These are phyloP conservation scores for Verruconis gallopava DNA, from an alignment of 2,329 filamentous ascomycete species.

Conservation along the genomic window DNA sequence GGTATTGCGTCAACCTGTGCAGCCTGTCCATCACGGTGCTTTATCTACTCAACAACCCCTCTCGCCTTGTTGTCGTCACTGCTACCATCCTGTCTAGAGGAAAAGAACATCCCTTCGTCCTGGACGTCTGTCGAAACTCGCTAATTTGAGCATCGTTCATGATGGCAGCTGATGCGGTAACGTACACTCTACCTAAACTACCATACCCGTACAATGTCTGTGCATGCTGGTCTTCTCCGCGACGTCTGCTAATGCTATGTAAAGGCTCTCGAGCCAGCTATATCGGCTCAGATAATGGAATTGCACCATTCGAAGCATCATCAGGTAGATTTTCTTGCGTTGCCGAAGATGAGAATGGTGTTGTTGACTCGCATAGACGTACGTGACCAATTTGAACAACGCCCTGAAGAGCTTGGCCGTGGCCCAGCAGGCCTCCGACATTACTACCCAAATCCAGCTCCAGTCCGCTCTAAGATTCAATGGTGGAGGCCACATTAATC, in stretches of 20 bases:
- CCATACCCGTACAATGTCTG: constrained; percentile 60
- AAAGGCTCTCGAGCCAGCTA: constrained; percentile 58
- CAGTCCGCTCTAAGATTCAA: constrained; percentile 71
- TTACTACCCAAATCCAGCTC: constrained; percentile 52
- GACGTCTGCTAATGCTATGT: not conserved
- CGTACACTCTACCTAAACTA: constrained; percentile 50
- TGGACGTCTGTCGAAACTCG: no score
- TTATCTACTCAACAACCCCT: no score
- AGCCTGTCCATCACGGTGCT: no score
- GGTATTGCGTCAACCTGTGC: no score
- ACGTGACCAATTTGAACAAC: constrained; percentile 62
- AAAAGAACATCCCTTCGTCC: no score
- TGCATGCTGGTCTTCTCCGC: constrained; percentile 9
- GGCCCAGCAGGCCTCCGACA: constrained; percentile 44
- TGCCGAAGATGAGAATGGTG: no score
- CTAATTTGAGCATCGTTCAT: no score
- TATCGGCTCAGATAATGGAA: constrained; percentile 69
- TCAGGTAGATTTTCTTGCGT: constrained; percentile 29
- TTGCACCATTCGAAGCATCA: constrained; percentile 71
- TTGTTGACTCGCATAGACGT: constrained; percentile 33
- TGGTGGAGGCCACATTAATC: constrained; percentile 86
- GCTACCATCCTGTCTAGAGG: no score
- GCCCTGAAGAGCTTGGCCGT: constrained; percentile 47
- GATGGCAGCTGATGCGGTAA: constrained; percentile 24
- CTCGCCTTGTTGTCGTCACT: no score